Conservation (phyloP, 2,329 filamentous ascomycete genomes). For the Exophiala phaeomuriformis region DNA sequence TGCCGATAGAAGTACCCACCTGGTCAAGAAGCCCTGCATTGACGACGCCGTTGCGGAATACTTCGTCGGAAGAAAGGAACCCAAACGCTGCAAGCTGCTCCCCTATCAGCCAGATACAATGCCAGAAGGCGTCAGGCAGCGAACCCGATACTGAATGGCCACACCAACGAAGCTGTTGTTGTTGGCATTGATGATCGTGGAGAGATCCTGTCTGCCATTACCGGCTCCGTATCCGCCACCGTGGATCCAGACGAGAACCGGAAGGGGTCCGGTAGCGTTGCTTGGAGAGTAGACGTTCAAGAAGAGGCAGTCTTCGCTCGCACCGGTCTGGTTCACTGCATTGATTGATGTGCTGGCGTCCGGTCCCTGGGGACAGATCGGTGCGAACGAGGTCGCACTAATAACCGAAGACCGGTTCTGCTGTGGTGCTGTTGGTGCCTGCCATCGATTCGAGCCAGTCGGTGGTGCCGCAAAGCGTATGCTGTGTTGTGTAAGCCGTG, state of each 20-base stretch:
- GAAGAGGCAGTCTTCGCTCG: constrained; percentile 37
- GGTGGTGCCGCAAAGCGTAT: constrained; percentile 35
- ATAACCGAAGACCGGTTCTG: constrained; percentile 27
- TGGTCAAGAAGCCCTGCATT: constrained; percentile 61
- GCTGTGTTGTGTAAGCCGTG: constrained; percentile 23
- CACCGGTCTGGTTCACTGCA: constrained; percentile 20
- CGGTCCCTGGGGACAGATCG: constrained; percentile 32
- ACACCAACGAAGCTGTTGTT: constrained; percentile 45
- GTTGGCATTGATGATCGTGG: constrained; percentile 42
- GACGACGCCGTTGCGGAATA: constrained; percentile 50
- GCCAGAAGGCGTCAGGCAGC: constrained; percentile 2
- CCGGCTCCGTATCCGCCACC: constrained; percentile 34
- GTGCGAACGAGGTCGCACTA: constrained; percentile 28
- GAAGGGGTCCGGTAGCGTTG: constrained; percentile 20
- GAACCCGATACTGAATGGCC: constrained; percentile 45
- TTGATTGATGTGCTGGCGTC: constrained; percentile 20
- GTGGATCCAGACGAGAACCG: constrained; percentile 38
- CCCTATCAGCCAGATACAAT: background rate
- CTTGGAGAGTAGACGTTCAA: constrained; percentile 38
- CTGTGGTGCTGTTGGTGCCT: constrained; percentile 29
- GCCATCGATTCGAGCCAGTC: constrained; percentile 32
- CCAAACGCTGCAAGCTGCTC: constrained; percentile 40
- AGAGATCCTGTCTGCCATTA: constrained; percentile 32
- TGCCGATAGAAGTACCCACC: background rate
- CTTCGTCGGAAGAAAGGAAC: constrained; percentile 47